Evolutionary conservation across 139 green algal species (phyloP).

Genomic region (Chlorella sorokiniana): DNA sequence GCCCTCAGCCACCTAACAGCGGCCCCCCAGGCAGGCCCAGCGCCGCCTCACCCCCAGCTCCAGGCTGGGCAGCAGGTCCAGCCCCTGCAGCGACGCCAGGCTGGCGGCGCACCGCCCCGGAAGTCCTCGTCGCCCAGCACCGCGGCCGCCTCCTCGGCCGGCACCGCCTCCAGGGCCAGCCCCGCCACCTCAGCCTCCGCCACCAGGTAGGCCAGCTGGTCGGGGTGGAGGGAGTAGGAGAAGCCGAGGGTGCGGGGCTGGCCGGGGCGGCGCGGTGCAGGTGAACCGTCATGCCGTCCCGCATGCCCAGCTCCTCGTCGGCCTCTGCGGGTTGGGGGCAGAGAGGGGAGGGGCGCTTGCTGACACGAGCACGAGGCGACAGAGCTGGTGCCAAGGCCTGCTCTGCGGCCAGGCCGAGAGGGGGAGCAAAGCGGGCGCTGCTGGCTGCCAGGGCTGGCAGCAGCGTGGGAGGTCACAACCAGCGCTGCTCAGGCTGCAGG

Average conservation of each 20-base stretch:
- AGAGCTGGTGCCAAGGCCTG: no score
- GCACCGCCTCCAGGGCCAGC: constrained; percentile 15
- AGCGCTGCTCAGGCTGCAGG: not conserved
- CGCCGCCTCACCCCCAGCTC: constrained; percentile 6
- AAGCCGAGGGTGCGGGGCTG: constrained; percentile 22
- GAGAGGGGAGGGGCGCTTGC: no score
- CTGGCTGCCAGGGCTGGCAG: not conserved
- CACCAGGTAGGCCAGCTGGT: constrained; percentile 22
- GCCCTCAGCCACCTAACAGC: not conserved
- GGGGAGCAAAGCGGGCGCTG: not conserved
- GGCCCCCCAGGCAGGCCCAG: not conserved
- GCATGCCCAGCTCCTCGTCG: constrained; percentile 19
- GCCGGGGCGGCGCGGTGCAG: not conserved
- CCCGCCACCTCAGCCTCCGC: constrained; percentile 18
- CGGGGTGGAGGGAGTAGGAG: not conserved
- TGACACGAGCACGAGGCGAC: no score
- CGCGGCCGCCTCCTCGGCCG: not conserved
- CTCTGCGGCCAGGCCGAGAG: no score
- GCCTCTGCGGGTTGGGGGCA: no score
- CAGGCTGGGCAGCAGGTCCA: constrained; percentile 15
- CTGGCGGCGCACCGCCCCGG: constrained; percentile 4
- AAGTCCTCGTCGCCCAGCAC: constrained; percentile 23
- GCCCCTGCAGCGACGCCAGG: constrained; percentile 13
- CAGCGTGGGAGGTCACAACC: not conserved
- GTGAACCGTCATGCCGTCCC: not conserved